A percentile compares a stretch with the other conserved stretches of the same genome.
Conservation (phyloP, 139 green algal species). For the Coccomyxa sp. region DNA sequence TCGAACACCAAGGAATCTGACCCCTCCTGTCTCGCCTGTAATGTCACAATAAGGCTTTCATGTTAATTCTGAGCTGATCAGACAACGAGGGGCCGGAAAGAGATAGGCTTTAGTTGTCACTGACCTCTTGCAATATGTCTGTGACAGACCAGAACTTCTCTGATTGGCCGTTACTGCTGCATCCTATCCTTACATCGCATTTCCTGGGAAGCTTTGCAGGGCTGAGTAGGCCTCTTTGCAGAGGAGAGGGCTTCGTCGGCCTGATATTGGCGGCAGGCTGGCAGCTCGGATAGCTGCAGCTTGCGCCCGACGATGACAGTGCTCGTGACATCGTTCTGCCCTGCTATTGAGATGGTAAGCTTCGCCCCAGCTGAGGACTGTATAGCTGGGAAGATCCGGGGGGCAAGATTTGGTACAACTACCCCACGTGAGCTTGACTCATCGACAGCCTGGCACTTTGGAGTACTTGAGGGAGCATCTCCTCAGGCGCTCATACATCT, state of each 20-base stretch:
- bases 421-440: no score
- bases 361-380: no score
- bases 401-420: no score
- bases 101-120: no score
- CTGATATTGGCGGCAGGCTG: neutral
- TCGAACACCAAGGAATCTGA: neutral
- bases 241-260: no score
- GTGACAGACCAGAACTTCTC: neutral
- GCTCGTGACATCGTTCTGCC: no score
- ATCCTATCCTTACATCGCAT: neutral
- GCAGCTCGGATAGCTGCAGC: neutral
- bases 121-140: neutral
- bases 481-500: neutral
- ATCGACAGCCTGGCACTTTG: neutral
- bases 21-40: neutral
- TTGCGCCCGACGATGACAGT: no score
- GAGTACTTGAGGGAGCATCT: neutral
- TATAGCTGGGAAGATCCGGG: no score
- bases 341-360: no score
- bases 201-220: neutral
- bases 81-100: no score
- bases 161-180: neutral
- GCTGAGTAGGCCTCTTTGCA: neutral
- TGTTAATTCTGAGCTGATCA: neutral
- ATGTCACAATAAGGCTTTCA: neutral